These are phyloP conservation scores for Cetradonia linearis DNA, from an alignment of 495 filamentous ascomycete species.

Conservation along the genomic window DNA sequence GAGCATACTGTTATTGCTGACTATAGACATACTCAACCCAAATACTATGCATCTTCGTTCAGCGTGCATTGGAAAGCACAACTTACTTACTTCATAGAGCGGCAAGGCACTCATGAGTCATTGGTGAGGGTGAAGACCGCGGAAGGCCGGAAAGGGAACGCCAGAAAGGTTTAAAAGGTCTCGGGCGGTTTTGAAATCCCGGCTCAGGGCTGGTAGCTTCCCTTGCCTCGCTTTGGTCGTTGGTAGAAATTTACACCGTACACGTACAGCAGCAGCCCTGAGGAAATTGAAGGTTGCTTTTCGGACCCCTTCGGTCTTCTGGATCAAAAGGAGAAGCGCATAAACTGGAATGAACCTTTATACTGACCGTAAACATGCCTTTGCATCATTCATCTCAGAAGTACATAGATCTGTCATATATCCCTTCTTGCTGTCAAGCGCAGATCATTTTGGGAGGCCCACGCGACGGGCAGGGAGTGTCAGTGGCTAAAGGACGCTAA, in stretches of 20 bases:
- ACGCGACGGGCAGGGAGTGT: slow-evolving; percentile 18
- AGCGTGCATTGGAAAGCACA: not conserved
- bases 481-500: slow-evolving; percentile 7
- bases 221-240: not conserved
- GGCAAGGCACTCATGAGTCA: slow-evolving; percentile 11
- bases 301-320: not conserved
- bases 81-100: not conserved
- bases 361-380: not conserved
- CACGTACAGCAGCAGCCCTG: not conserved
- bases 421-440: slow-evolving; percentile 2
- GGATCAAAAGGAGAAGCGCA: not conserved
- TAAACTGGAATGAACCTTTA: not conserved
- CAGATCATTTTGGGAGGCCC: slow-evolving; percentile 7
- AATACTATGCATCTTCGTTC: slow-evolving; percentile 3
- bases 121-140: slow-evolving; percentile 20
- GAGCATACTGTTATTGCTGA: not conserved
- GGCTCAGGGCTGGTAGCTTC: slow-evolving; percentile 1
- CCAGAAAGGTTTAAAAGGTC: slow-evolving; percentile 7
- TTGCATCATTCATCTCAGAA: not conserved
- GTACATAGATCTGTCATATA: not conserved
- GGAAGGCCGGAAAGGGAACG: slow-evolving; percentile 15
- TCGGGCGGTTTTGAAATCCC: slow-evolving; percentile 14
- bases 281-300: not conserved
- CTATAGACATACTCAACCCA: not conserved
- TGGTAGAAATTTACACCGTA: not conserved